These are phyloP conservation scores for Stachybotrys echinatus DNA, from an alignment of 2,329 filamentous ascomycete species.

Conservation along the genomic window DNA sequence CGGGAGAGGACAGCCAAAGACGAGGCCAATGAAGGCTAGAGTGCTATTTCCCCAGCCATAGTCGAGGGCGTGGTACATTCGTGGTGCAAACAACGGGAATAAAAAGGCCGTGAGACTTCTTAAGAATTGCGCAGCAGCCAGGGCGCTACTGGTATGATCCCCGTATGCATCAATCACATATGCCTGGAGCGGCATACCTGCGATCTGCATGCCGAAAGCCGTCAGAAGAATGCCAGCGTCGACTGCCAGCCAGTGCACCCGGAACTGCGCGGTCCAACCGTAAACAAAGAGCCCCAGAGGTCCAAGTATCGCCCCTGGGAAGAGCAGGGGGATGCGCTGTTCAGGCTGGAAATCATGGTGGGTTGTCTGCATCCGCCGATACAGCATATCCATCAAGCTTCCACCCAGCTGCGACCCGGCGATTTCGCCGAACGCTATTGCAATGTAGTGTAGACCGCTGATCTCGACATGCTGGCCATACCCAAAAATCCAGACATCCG, in stretches of 20 bases:
- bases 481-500: slow-evolving; percentile 46
- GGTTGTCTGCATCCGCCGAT: slow-evolving; percentile 12
- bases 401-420: slow-evolving; percentile 44
- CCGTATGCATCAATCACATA: slow-evolving; percentile 41
- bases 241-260: slow-evolving; percentile 30
- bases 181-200: slow-evolving; percentile 23
- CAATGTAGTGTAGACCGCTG: slow-evolving; percentile 60
- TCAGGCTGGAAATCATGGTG: slow-evolving; percentile 13
- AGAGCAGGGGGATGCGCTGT: slow-evolving; percentile 16
- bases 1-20: too few species aligned
- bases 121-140: slow-evolving; percentile 40
- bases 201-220: slow-evolving; percentile 25
- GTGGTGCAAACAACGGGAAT: slow-evolving; percentile 44
- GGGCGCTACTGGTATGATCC: slow-evolving; percentile 39
- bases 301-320: slow-evolving; percentile 36
- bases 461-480: slow-evolving; percentile 54
- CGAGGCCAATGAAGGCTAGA: slow-evolving; percentile 30
- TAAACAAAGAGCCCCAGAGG: slow-evolving; percentile 33
- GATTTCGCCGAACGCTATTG: slow-evolving; percentile 58
- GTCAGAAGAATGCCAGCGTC: slow-evolving; percentile 28
- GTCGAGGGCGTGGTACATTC: slow-evolving; percentile 26
- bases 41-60: slow-evolving; percentile 34
- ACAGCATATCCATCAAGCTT: slow-evolving; percentile 35
- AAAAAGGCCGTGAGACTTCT: slow-evolving; percentile 39
- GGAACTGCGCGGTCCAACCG: slow-evolving; percentile 35